Evolutionary conservation across 2,329 filamentous ascomycete species (phyloP).

Genomic region (Phaeosphaeriaceae sp.): DNA sequence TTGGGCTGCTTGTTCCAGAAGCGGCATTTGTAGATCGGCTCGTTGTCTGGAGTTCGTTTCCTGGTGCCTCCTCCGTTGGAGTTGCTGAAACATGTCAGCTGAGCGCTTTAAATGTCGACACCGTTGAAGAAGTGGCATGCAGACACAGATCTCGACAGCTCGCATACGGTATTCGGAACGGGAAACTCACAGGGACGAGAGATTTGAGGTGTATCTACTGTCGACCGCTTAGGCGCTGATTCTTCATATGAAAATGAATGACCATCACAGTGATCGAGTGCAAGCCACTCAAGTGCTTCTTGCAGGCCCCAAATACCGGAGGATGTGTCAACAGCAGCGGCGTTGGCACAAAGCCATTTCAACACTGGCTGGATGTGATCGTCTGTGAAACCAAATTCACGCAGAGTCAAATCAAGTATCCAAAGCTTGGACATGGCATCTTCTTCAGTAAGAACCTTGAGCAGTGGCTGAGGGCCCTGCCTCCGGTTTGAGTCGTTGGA

Average conservation of each 20-base stretch:
- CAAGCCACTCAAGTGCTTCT: constrained; percentile 88
- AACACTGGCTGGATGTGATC: constrained; percentile 40
- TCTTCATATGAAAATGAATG: constrained; percentile 76
- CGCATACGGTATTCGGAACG: not conserved
- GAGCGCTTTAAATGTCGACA: not conserved
- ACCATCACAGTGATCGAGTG: constrained; percentile 72
- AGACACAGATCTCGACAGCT: not conserved
- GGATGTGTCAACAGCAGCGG: constrained; percentile 58
- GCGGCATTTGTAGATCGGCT: not conserved
- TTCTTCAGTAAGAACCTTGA: constrained; percentile 69
- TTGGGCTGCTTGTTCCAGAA: not conserved
- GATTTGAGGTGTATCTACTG: constrained; percentile 22
- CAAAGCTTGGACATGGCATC: constrained; percentile 81
- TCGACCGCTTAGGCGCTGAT: constrained; percentile 21
- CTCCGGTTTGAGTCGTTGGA: constrained; percentile 59
- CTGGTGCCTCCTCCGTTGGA: constrained; percentile 1
- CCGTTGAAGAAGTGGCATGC: not conserved
- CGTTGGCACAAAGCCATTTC: constrained; percentile 46
- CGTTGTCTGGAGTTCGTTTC: not conserved
- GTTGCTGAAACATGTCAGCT: constrained; percentile 3
- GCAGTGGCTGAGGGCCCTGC: constrained; percentile 46
- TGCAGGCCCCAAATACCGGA: constrained; percentile 80
- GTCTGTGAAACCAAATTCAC: constrained; percentile 70
- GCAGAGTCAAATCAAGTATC: constrained; percentile 79
- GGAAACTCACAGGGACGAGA: constrained; percentile 36